A percentile compares a stretch with the other conserved stretches of the same genome.
phyloP scores from a whole-genome alignment of 2,329 filamentous ascomycete species.

The Mollisia scopiformis region DNA sequence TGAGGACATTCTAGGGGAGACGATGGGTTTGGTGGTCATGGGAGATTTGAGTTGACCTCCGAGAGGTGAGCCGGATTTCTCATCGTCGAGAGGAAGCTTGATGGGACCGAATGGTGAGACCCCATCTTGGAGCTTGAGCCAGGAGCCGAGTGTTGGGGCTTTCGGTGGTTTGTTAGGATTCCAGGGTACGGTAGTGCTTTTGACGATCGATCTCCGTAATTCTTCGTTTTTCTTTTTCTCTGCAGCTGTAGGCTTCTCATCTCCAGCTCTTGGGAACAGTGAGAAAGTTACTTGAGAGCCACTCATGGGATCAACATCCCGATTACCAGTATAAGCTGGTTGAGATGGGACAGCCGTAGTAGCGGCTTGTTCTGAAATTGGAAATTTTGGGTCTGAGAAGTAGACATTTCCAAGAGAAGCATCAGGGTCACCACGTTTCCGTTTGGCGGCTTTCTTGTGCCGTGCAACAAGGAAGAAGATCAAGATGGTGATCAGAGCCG shows the following conservation, averaged over 20 bases:
- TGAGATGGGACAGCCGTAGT: slow-evolving; percentile 23
- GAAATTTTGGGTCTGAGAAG: slow-evolving; percentile 24
- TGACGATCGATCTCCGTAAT: slow-evolving; percentile 16
- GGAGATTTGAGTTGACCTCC: slow-evolving; percentile 32
- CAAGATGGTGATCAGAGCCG: slow-evolving; percentile 43
- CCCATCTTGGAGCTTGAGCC: slow-evolving; percentile 30
- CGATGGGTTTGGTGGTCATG: neutral
- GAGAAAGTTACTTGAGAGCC: slow-evolving; percentile 20
- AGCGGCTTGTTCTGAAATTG: slow-evolving; percentile 22
- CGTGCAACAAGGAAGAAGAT: slow-evolving; percentile 42
- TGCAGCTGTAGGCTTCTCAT: neutral
- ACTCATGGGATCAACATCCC: slow-evolving; percentile 6
- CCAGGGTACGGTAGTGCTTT: slow-evolving; percentile 30
- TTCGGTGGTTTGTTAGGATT: slow-evolving; percentile 31
- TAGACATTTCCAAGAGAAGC: slow-evolving; percentile 17
- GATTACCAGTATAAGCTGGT: slow-evolving; percentile 7
- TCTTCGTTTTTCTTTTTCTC: slow-evolving; percentile 3
- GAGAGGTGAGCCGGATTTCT: slow-evolving; percentile 20
- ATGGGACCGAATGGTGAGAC: slow-evolving; percentile 31
- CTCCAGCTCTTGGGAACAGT: slow-evolving; percentile 15
- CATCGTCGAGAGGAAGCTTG: slow-evolving; percentile 21
- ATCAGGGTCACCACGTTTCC: slow-evolving; percentile 6
- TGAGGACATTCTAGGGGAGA: neutral
- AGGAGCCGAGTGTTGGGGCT: slow-evolving; percentile 28
- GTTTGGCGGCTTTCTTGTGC: slow-evolving; percentile 27